Evolutionary conservation across 495 filamentous ascomycete genomes (phyloP), one percentile per base, ranked within the genome.

Genomic region (Oidiodendron maius): DNA sequence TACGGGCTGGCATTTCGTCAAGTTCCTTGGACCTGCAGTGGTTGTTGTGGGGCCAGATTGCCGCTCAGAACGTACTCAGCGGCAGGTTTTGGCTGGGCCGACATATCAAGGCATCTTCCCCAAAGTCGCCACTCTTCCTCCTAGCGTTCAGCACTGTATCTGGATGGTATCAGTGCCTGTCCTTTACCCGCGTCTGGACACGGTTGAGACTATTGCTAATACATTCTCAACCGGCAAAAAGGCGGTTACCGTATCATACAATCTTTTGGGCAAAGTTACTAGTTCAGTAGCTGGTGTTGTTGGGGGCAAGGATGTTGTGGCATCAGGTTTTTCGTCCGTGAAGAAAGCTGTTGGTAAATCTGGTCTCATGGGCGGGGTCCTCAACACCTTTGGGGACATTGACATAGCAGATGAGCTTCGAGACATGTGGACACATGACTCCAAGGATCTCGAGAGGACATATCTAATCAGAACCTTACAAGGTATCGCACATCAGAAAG

Each of bases 31-130:
- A 0, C 94, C 93, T 1, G 85, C 87, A 6, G 86, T 98, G 1
- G 89, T 89, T 0, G 84, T 91, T 2, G 82, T 95, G 28, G 93
- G 93, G 1, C 81, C 87, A 0, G 93, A 98, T 63, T 89, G 86
- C 53, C 84, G 93, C 35, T 93, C 88, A 1, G 93, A 98, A 64
- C 74, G 93, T 13, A 96, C 87, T 49, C 88, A 84, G 23, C 81
- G 84, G 50, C 90, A 95, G 55, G 91, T 98, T 38, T 82, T 98
- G 74, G 93, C 91, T 3, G 93, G 93, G 5, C 89, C 93, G 38
- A 96, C 93, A 3, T 98, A 97, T 60, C 93, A 98, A 63, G 93
- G 93, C 28, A 68, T 98, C 4, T 97, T 98, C 69, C 93, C 93
- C 22, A 96, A 96, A 61, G 77, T 98, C 5, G 94, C 90, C 6